phyloP scores from a whole-genome alignment of 495 filamentous ascomycete species.

The Terfezia boudieri region DNA sequence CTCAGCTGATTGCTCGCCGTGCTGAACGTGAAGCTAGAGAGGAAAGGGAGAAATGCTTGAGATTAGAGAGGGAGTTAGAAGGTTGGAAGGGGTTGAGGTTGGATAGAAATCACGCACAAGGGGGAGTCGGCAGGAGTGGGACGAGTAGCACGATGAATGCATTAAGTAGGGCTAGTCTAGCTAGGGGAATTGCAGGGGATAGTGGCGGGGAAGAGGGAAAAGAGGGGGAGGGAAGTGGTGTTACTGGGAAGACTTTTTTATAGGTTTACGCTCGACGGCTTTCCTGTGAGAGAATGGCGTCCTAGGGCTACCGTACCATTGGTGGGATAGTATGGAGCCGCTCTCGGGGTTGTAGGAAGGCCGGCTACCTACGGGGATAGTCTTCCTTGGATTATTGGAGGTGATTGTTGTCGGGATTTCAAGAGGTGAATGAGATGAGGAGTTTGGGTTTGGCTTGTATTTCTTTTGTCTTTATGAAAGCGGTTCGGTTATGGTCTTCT shows the following conservation, averaged over 20 bases:
- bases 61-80: slow-evolving; percentile 76
- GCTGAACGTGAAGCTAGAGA: slow-evolving; percentile 79
- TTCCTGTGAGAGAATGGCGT: not conserved
- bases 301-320: too few relatives aligned
- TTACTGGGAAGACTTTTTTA: not conserved
- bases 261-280: not conserved
- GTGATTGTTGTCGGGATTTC: too few relatives aligned
- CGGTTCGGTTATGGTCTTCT: too few relatives aligned
- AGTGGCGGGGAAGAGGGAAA: not conserved
- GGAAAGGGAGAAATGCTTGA: slow-evolving; percentile 59
- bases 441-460: too few relatives aligned
- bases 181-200: too few relatives aligned
- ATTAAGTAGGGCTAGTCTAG: not conserved
- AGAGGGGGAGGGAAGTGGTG: not conserved
- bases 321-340: too few relatives aligned
- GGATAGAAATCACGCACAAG: slow-evolving; percentile 23
- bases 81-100: slow-evolving; percentile 55
- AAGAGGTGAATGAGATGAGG: too few relatives aligned
- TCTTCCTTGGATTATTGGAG: too few relatives aligned
- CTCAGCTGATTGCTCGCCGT: slow-evolving; percentile 54
- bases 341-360: too few relatives aligned
- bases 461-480: too few relatives aligned
- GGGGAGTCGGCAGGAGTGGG: not conserved
- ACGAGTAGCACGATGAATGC: not conserved
- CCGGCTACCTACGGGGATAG: too few relatives aligned